phyloP scores from a whole-genome alignment of 305 asterid species.

The Lippia alba region DNA sequence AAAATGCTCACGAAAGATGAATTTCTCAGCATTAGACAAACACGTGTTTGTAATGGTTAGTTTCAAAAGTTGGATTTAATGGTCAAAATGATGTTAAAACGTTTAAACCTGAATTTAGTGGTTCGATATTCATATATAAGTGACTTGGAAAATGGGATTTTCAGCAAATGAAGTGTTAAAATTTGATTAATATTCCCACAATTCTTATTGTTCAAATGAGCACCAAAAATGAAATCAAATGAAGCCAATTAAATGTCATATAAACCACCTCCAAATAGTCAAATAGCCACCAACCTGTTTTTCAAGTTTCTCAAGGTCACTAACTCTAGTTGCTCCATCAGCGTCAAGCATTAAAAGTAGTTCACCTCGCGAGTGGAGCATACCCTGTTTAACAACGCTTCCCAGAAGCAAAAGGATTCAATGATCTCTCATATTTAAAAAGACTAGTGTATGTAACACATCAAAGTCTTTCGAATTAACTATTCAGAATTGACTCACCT shows the following conservation, averaged over 20 bases:
- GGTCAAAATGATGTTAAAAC: constrained; percentile 1
- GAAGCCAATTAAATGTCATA: constrained; percentile 1
- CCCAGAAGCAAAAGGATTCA: constrained; percentile 70
- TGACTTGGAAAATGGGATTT: constrained; percentile 5
- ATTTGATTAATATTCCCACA: constrained; percentile 2
- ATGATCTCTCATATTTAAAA: constrained; percentile 36
- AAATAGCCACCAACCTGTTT: constrained; percentile 67
- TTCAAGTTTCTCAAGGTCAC: constrained; percentile 94
- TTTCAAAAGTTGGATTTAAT: constrained; percentile 12
- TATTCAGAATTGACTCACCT: constrained; percentile 68
- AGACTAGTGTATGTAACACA: constrained; percentile 20
- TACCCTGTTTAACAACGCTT: constrained; percentile 94
- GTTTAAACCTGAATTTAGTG: neutral
- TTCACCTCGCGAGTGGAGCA: constrained; percentile 98
- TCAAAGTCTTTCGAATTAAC: constrained; percentile 18
- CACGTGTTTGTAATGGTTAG: neutral
- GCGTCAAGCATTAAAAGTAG: constrained; percentile 98
- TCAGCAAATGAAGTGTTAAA: neutral
- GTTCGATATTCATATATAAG: no score
- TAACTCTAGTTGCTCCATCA: constrained; percentile 93
- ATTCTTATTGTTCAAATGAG: constrained; percentile 11
- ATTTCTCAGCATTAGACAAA: neutral
- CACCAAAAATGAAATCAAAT: constrained; percentile 14
- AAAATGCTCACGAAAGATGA: neutral
- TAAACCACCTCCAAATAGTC: constrained; percentile 25